Percentiles rank a stretch among this genome's conserved stretches.
phyloP scores from a whole-genome alignment of 345 rosid species.

The Aquilaria malaccensis region DNA sequence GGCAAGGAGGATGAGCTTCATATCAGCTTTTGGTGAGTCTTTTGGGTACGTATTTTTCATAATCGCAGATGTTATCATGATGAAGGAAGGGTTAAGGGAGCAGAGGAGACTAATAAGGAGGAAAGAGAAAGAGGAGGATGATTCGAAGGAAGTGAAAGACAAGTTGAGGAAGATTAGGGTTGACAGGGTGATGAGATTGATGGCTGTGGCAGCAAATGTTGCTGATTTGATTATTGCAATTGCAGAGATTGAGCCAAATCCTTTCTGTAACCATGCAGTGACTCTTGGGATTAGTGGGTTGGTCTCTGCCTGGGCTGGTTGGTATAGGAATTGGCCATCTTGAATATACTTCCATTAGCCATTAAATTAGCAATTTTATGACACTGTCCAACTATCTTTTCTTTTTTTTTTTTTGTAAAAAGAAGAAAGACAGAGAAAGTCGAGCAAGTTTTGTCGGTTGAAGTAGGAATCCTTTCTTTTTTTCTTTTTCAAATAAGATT shows the following conservation, averaged over 20 bases:
- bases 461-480: no score
- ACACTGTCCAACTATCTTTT: neutral
- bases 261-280: constrained; percentile 67
- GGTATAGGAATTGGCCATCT: constrained; percentile 96
- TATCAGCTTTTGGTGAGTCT: constrained; percentile 97
- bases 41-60: constrained; percentile 87
- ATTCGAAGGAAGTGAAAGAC: constrained; percentile 25
- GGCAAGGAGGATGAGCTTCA: constrained; percentile 77
- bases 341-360: constrained; percentile 6
- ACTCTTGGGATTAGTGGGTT: constrained; percentile 82
- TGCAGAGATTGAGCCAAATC: constrained; percentile 87
- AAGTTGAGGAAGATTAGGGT: constrained; percentile 38
- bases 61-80: constrained; percentile 48
- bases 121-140: constrained; percentile 9
- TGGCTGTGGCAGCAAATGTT: constrained; percentile 82
- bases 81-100: constrained; percentile 39
- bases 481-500: no score
- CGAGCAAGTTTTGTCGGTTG: no score
- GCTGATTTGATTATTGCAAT: constrained; percentile 81
- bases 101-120: constrained; percentile 35
- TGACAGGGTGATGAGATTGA: constrained; percentile 73
- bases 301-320: constrained; percentile 98
- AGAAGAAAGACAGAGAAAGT: no score
- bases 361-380: no score
- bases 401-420: no score